A percentile compares a stretch with the other conserved stretches of the same genome.
Conservation (phyloP, 371 early-diverging fungal genomes). For the Caulochytrium protostelioides region DNA sequence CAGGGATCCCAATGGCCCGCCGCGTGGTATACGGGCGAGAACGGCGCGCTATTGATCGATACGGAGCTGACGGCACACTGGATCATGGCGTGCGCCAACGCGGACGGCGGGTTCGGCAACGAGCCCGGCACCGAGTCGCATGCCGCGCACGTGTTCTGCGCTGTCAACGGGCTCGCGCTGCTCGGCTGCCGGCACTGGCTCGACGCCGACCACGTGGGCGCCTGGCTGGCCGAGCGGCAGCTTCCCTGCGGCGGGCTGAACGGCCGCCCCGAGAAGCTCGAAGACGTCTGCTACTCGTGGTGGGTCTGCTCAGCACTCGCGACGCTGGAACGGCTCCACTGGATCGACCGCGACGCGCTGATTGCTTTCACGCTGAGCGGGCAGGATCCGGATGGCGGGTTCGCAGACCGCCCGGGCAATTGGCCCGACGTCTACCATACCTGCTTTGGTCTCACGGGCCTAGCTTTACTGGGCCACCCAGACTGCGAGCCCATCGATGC, state of each 20-base stretch:
- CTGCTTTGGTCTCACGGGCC: conserved; percentile 64
- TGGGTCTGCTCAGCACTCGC: conserved; percentile 85
- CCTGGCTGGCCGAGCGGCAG: conserved; percentile 91
- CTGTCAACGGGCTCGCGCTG: conserved; percentile 71
- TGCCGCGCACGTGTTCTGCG: conserved; percentile 86
- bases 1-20: too few species aligned
- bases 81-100: conserved; percentile 60
- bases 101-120: conserved; percentile 94
- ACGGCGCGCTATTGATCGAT: too few species aligned
- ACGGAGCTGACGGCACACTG: neutral
- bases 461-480: conserved; percentile 64
- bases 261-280: conserved; percentile 91
- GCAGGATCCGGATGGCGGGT: conserved; percentile 57
- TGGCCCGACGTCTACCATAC: conserved; percentile 93
- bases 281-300: conserved; percentile 98
- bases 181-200: conserved; percentile 48
- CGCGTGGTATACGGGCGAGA: too few species aligned
- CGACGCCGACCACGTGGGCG: conserved; percentile 41
- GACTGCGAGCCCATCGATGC: conserved; percentile 58
- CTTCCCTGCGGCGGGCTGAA: conserved; percentile 82
- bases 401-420: conserved; percentile 85
- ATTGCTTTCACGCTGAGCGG: conserved; percentile 56
- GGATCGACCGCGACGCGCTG: conserved; percentile 66
- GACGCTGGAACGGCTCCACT: conserved; percentile 58
- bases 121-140: conserved; percentile 88